Percentiles rank a stretch among this genome's conserved stretches.
Evolutionary conservation across 192 early-diverging fungal genomes (phyloP).

Genomic region (Entrophospora sp.): DNA sequence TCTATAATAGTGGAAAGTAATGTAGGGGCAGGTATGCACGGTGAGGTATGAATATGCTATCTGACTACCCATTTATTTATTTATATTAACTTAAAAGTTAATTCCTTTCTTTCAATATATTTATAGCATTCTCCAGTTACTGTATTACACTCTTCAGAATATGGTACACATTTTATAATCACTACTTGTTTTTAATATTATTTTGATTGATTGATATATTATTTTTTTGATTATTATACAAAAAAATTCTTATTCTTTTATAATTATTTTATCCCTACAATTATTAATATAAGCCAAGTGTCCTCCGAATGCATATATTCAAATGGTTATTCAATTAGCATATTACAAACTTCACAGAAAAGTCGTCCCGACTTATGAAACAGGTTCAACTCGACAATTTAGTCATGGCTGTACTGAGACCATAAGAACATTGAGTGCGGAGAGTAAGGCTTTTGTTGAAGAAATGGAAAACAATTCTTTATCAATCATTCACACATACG

Average conservation of each 20-base stretch:
- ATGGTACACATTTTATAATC: conserved; percentile 70
- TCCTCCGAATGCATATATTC: conserved; percentile 69
- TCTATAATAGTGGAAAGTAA: conserved; percentile 64
- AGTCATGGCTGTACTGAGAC: conserved; percentile 93
- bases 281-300: conserved; percentile 31
- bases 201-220: no score
- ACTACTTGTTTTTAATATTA: no score
- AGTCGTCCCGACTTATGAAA: conserved; percentile 83
- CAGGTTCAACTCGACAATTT: conserved; percentile 86
- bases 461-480: no score
- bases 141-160: conserved; percentile 56
- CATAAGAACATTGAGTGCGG: conserved; percentile 68
- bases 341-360: conserved; percentile 85
- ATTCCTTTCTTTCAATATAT: background rate
- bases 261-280: background rate
- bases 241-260: background rate
- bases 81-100: no score
- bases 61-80: conserved; percentile 16
- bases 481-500: no score
- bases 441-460: conserved; percentile 75
- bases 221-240: no score
- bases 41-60: conserved; percentile 38
- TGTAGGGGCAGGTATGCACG: conserved; percentile 51
- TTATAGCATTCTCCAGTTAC: conserved; percentile 58
- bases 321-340: conserved; percentile 95